Evolutionary conservation across 768 basidiomycete species (phyloP), one percentile per base, ranked within the genome.

Genomic region (Strobilomyces confusus): DNA sequence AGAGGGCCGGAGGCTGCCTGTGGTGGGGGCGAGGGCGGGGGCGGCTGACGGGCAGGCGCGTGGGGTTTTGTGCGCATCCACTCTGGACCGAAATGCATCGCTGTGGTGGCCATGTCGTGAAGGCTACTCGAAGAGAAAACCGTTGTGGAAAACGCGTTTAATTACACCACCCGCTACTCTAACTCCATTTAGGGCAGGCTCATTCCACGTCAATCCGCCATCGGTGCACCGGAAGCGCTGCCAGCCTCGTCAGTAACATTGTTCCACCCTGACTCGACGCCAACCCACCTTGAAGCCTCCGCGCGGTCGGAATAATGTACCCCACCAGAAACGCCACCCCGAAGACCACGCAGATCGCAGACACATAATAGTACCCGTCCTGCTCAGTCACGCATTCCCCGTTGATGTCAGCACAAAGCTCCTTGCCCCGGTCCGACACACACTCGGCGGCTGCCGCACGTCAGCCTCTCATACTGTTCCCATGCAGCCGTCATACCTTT

Each of bases 291-390:
- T 98, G 93, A 45, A 99, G 73, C 69, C 77, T 86, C 55, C 82
- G 80, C 11, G 92, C 92, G 1, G 87, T 90, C 13, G 95, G 95
- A 30, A 88, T 75, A 52, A 95, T 87, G 65, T 86, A 95, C 37
- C 76, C 73, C 37, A 93, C 62, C 36, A 98, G 74, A 60, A 92
- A 77, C 1, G 83, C 49, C 17, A 86, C 75, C n/a, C 93, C 95
- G 38, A 93, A 76, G 8, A 72, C 63, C 58, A 97, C 75, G 72
- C 94, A 97, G n/a, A 92, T 64, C 7, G 70, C 80, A 26, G 87
- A 88, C 48, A 95, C 82, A 53, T 83, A 79, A 69, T 94, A 98
- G 71, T 95, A 98, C 12, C 97, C 97, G 70, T 99, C 97, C 22
- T 80, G 79, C 69, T 90, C 83, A 1, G 86, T 90, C 45, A 89